phyloP scores from a whole-genome alignment of 495 filamentous ascomycete genomes.

The Trichoderma gamsii region DNA sequence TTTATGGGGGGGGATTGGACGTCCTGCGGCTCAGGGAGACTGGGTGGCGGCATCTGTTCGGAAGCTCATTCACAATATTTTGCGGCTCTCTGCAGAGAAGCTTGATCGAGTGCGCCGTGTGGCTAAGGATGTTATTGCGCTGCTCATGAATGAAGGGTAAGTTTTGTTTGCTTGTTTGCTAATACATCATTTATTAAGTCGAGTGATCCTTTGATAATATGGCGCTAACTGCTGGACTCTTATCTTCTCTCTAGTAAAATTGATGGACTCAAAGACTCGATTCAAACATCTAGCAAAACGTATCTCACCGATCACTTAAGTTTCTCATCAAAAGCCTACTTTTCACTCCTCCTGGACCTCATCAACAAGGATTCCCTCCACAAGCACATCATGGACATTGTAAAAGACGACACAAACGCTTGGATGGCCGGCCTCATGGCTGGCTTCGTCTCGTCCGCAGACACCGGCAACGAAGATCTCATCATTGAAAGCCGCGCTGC shows the following conservation, averaged over 20 bases:
- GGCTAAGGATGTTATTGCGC: constrained; percentile 47
- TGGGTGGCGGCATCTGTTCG: constrained; percentile 21
- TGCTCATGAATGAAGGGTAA: constrained; percentile 31
- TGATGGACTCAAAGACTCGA: constrained; percentile 12
- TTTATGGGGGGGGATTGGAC: constrained; percentile 31
- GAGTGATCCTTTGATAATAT: background rate
- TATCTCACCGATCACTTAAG: constrained; percentile 26
- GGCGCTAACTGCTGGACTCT: background rate
- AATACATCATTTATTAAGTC: background rate
- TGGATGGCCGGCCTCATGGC: constrained; percentile 52
- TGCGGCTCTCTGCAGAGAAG: constrained; percentile 75
- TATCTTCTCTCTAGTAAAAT: constrained; percentile 2
- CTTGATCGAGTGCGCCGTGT: constrained; percentile 76
- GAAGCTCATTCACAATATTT: constrained; percentile 42
- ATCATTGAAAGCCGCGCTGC: constrained; percentile 68
- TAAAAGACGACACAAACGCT: constrained; percentile 18
- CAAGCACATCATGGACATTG: constrained; percentile 19
- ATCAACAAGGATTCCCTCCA: constrained; percentile 28
- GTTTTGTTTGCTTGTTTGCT: constrained; percentile 19
- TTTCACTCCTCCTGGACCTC: constrained; percentile 43
- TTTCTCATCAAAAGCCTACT: constrained; percentile 48
- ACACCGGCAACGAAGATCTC: constrained; percentile 75
- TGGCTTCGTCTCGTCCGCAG: constrained; percentile 76
- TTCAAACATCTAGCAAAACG: constrained; percentile 22
- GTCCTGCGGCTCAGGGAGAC: constrained; percentile 14